Conservation (phyloP, 2,329 filamentous ascomycete genomes). For the Colletotrichum sp. region DNA sequence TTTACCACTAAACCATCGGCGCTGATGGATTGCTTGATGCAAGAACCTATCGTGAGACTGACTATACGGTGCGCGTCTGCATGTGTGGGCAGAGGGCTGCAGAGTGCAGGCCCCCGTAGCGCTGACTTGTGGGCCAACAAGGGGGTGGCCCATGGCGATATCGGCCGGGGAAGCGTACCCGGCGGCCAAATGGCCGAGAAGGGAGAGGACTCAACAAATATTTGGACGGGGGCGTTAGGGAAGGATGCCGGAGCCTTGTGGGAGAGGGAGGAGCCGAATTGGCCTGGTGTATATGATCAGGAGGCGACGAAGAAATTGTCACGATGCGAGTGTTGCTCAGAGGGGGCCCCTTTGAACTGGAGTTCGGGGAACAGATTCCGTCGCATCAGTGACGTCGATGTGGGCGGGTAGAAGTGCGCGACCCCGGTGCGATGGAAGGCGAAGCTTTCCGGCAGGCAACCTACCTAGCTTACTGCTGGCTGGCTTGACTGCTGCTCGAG, state of each 20-base stretch:
- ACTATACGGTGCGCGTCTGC: neutral
- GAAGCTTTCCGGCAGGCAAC: neutral
- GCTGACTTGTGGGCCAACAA: neutral
- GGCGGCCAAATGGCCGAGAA: neutral
- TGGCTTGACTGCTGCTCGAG: neutral
- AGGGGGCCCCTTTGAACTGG: neutral
- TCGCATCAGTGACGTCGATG: constrained; percentile 9
- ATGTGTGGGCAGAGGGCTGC: neutral
- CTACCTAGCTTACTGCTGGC: neutral
- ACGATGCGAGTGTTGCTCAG: neutral
- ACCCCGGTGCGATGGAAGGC: neutral
- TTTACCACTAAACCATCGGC: neutral
- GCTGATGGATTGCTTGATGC: neutral
- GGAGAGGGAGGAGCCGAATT: neutral
- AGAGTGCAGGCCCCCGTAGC: neutral
- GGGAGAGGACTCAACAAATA: neutral
- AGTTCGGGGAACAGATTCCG: neutral
- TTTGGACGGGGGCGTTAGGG: neutral
- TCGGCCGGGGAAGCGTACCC: neutral
- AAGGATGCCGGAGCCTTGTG: neutral
- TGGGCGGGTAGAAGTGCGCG: constrained; percentile 2
- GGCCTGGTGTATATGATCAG: too few relatives aligned
- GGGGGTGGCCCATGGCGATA: neutral
- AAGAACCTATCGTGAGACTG: accelerated
- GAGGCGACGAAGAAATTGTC: neutral